Evolutionary conservation across 306 rosid genomes (phyloP).

Genomic region (Hippophae rhamnoides): DNA sequence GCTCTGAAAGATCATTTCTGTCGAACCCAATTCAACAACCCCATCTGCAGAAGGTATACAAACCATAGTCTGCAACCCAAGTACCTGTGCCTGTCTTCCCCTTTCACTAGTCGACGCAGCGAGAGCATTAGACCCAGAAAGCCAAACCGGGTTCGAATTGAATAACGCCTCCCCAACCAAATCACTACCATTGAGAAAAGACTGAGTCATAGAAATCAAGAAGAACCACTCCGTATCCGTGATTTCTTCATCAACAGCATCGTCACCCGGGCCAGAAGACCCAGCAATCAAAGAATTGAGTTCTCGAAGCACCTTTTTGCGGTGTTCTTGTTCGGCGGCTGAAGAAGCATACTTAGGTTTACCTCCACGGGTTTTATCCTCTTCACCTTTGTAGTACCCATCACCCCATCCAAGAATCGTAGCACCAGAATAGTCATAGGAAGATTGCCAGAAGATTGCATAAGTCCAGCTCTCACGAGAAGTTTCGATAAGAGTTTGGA

Average conservation of each 20-base stretch:
- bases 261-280: constrained; percentile 32
- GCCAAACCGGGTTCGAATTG: constrained; percentile 53
- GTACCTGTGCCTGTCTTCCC: constrained; percentile 52
- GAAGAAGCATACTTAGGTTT: constrained; percentile 34
- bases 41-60: constrained; percentile 70
- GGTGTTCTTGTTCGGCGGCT: constrained; percentile 60
- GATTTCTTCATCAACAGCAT: constrained; percentile 69
- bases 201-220: constrained; percentile 83
- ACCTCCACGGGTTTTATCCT: constrained; percentile 34
- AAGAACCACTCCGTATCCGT: constrained; percentile 98
- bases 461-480: constrained; percentile 72
- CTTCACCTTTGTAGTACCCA: constrained; percentile 86
- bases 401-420: constrained; percentile 85
- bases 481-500: constrained; percentile 72
- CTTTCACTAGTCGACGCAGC: constrained; percentile 51
- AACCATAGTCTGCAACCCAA: constrained; percentile 65
- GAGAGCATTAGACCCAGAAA: constrained; percentile 48
- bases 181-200: constrained; percentile 55
- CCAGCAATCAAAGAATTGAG: constrained; percentile 81
- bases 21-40: constrained; percentile 80
- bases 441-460: constrained; percentile 93
- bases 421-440: constrained; percentile 48
- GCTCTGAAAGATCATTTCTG: constrained; percentile 50
- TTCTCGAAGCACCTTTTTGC: constrained; percentile 73
- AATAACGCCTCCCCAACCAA: constrained; percentile 62